Evolutionary conservation across 2,329 filamentous ascomycete species (phyloP).

Genomic region (Cladophialophora bantiana): DNA sequence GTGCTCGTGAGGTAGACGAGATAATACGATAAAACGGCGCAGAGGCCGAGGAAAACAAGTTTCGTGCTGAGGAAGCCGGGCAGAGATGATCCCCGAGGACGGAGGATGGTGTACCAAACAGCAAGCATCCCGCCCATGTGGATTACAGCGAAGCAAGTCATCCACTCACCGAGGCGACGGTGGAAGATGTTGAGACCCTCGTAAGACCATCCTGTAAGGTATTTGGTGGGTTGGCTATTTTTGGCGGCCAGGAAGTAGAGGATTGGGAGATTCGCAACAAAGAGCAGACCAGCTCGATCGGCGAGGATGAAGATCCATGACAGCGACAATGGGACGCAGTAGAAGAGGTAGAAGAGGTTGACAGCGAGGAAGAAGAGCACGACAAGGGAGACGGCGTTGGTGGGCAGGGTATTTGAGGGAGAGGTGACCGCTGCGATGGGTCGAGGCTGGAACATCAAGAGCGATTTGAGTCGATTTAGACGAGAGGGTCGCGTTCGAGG

Average conservation of each 20-base stretch:
- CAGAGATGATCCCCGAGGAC: slow-evolving; percentile 59
- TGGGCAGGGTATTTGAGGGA: slow-evolving; percentile 58
- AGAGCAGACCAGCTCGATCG: slow-evolving; percentile 63
- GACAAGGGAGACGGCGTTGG: slow-evolving; percentile 63
- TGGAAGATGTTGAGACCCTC: slow-evolving; percentile 72
- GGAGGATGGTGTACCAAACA: slow-evolving; percentile 62
- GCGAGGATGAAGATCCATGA: slow-evolving; percentile 64
- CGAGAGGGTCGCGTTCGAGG: slow-evolving; percentile 16
- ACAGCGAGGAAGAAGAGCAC: slow-evolving; percentile 60
- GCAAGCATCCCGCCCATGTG: slow-evolving; percentile 64
- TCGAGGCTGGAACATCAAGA: slow-evolving; percentile 64
- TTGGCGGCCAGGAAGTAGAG: slow-evolving; percentile 71
- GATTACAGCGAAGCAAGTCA: slow-evolving; percentile 66
- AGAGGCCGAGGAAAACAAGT: slow-evolving; percentile 62
- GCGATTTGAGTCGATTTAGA: slow-evolving; percentile 28
- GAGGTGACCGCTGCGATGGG: slow-evolving; percentile 63
- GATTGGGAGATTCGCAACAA: slow-evolving; percentile 58
- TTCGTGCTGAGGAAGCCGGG: slow-evolving; percentile 59
- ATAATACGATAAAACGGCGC: slow-evolving; percentile 65
- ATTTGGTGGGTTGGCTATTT: slow-evolving; percentile 65
- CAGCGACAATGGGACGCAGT: slow-evolving; percentile 57
- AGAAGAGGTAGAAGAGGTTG: slow-evolving; percentile 66
- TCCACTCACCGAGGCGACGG: slow-evolving; percentile 66
- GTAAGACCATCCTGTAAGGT: slow-evolving; percentile 69
- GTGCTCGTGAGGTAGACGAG: slow-evolving; percentile 68